Evolutionary conservation across 1,284 basidiomycete species (phyloP).

Genomic region (Ceratobasidium sp.): DNA sequence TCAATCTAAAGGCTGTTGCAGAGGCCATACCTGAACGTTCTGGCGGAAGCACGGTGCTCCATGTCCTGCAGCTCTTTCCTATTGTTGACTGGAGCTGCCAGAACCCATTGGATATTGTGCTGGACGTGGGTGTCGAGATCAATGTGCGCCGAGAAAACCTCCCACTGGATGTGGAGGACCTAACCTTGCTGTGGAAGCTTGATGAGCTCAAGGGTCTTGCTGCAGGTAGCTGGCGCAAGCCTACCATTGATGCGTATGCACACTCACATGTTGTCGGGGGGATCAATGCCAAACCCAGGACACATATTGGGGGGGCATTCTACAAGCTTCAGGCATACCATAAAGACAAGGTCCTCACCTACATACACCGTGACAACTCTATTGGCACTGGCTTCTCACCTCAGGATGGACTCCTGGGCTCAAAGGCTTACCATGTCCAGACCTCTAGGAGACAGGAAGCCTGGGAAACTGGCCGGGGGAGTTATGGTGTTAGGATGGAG

Average conservation of each 20-base stretch:
- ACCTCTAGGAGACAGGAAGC: background rate
- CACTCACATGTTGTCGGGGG: conserved; percentile 20
- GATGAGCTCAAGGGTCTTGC: too few relatives aligned
- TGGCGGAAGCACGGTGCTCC: background rate
- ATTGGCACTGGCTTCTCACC: conserved; percentile 4
- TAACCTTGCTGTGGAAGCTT: conserved; percentile 16
- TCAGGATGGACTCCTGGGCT: background rate
- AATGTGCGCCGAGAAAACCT: background rate
- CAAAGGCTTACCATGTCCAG: background rate
- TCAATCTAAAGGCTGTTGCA: background rate
- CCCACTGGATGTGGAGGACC: background rate
- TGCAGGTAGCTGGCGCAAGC: background rate
- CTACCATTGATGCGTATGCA: background rate
- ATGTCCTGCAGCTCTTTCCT: conserved; percentile 1
- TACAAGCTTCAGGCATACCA: background rate
- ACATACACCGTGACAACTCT: conserved; percentile 2
- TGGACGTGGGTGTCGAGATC: conserved; percentile 9
- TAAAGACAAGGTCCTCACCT: conserved; percentile 15
- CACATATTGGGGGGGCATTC: background rate
- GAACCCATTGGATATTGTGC: conserved; percentile 8
- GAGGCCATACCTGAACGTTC: background rate
- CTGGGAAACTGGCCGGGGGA: background rate
- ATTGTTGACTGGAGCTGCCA: conserved; percentile 10
- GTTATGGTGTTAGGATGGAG: background rate
- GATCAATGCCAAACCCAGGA: background rate